phyloP scores from a whole-genome alignment of 345 rosid species.

The Erysimum cheiranthoides region DNA sequence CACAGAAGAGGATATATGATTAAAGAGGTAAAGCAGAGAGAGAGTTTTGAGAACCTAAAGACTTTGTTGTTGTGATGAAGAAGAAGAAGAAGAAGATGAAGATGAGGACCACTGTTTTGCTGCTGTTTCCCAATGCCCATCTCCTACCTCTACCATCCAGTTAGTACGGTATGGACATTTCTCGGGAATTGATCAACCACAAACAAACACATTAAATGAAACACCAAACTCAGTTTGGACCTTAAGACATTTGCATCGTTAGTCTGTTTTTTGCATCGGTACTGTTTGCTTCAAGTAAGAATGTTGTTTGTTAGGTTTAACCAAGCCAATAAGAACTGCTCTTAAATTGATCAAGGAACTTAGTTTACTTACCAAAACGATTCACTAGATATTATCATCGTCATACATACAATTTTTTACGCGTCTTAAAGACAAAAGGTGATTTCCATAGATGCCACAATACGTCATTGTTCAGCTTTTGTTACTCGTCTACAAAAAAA shows the following conservation, averaged over 20 bases:
- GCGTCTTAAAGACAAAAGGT: background rate
- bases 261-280: background rate
- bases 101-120: slow-evolving; percentile 36
- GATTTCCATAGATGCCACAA: slow-evolving; percentile 18
- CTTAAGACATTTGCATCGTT: slow-evolving; percentile 6
- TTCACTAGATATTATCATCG: slow-evolving; percentile 1
- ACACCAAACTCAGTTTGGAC: background rate
- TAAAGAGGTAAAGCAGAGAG: slow-evolving; percentile 37
- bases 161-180: slow-evolving; percentile 22
- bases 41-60: slow-evolving; percentile 18
- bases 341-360: background rate
- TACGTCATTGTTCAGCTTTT: background rate
- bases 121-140: slow-evolving; percentile 28
- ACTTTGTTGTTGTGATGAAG: slow-evolving; percentile 16
- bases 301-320: slow-evolving; percentile 13
- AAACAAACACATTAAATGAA: slow-evolving; percentile 19
- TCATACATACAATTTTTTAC: background rate
- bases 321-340: background rate
- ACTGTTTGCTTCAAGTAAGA: slow-evolving; percentile 2
- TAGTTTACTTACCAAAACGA: background rate
- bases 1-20: slow-evolving; percentile 23
- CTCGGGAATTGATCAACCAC: slow-evolving; percentile 23
- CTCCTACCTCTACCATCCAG: slow-evolving; percentile 31
- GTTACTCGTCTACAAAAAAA: slow-evolving; percentile 9
- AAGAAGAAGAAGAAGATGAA: slow-evolving; percentile 11